A percentile compares a stretch with the other conserved stretches of the same genome.
Evolutionary conservation across 2,329 filamentous ascomycete species (phyloP).

Genomic region (Amesomyces nigricolor): DNA sequence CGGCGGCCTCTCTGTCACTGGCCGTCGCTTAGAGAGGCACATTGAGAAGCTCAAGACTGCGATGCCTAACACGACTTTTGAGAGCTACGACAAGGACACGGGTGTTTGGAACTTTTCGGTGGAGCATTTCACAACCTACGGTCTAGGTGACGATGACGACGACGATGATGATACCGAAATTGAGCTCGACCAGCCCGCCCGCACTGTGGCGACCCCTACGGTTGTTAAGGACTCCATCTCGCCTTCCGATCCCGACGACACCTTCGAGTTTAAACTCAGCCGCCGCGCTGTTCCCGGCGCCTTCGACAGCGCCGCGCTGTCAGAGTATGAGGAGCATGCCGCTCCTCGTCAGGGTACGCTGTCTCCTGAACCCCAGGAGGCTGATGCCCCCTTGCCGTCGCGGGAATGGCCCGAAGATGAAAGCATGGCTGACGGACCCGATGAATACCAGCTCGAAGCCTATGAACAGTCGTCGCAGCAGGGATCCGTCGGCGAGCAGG

Average conservation of each 20-base stretch:
- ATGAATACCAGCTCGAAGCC: slow-evolving; percentile 50
- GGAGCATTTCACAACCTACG: slow-evolving; percentile 96
- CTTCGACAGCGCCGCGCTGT: slow-evolving; percentile 60
- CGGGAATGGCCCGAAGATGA: slow-evolving; percentile 47
- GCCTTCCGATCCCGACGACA: slow-evolving; percentile 47
- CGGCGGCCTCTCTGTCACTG: slow-evolving; percentile 52
- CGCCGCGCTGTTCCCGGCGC: slow-evolving; percentile 64
- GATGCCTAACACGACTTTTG: slow-evolving; percentile 74
- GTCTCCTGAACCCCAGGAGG: slow-evolving; percentile 67
- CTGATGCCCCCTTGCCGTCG: slow-evolving; percentile 35
- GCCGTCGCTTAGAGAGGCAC: slow-evolving; percentile 72
- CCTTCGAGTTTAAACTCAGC: slow-evolving; percentile 50
- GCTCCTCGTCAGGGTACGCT: slow-evolving; percentile 71
- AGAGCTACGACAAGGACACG: slow-evolving; percentile 70
- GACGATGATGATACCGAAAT: slow-evolving; percentile 65
- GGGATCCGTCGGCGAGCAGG: slow-evolving; percentile 28
- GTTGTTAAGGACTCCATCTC: slow-evolving; percentile 27
- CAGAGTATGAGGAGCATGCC: slow-evolving; percentile 51
- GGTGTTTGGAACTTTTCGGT: slow-evolving; percentile 90
- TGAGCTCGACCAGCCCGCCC: slow-evolving; percentile 40
- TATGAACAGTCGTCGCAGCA: slow-evolving; percentile 24
- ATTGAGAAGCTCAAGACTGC: slow-evolving; percentile 66
- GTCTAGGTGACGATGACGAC: slow-evolving; percentile 70
- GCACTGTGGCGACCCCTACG: slow-evolving; percentile 22
- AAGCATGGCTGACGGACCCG: slow-evolving; percentile 53